Percentiles rank a stretch among this genome's conserved stretches.
phyloP scores from a whole-genome alignment of 177 flowering plant species.

The Tripterygium wilfordii region DNA sequence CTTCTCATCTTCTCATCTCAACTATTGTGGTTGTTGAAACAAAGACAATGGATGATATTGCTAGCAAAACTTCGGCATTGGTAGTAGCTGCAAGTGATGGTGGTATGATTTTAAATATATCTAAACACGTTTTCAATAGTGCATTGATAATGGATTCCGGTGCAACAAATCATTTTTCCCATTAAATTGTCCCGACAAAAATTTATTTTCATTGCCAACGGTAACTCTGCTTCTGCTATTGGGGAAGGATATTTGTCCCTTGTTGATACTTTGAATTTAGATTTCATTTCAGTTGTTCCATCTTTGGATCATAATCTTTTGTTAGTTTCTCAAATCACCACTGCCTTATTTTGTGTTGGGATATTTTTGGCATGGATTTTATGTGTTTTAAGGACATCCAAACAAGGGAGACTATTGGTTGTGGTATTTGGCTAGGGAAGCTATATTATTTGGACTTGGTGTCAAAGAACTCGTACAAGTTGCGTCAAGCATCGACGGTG shows the following conservation, averaged over 20 bases:
- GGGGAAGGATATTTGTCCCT: slow-evolving; percentile 21
- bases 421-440: slow-evolving; percentile 10
- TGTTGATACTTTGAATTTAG: slow-evolving; percentile 14
- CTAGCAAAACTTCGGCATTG: too few relatives aligned
- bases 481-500: slow-evolving; percentile 4
- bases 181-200: slow-evolving; percentile 1
- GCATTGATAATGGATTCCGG: slow-evolving; percentile 6
- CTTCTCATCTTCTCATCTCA: too few relatives aligned
- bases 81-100: too few relatives aligned
- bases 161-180: background rate
- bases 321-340: slow-evolving; percentile 14
- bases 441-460: too few relatives aligned
- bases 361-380: too few relatives aligned
- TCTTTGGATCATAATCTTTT: slow-evolving; percentile 19
- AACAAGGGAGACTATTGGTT: slow-evolving; percentile 6
- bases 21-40: too few relatives aligned
- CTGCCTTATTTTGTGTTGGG: slow-evolving; percentile 5
- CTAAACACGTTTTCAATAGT: background rate
- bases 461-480: background rate
- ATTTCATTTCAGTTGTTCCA: slow-evolving; percentile 19
- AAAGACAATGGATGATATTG: too few relatives aligned
- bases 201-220: slow-evolving; percentile 2
- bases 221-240: background rate
- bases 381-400: slow-evolving; percentile 16
- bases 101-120: too few relatives aligned